These are phyloP conservation scores for Tanacetum coccineum DNA, from an alignment of 129 eudicot species.

Conservation along the genomic window DNA sequence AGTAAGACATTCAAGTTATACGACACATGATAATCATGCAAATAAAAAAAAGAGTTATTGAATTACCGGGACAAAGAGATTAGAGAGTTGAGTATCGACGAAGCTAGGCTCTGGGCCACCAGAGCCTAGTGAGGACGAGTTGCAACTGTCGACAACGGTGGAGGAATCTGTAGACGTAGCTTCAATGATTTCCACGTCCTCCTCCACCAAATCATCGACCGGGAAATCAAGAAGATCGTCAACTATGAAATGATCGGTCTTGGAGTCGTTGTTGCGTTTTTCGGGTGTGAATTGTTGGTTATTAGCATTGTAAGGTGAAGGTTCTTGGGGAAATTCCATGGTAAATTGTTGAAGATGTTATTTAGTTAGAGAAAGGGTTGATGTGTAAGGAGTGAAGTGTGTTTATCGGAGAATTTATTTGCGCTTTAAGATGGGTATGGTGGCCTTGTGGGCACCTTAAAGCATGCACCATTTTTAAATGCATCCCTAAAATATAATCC, in stretches of 20 bases:
- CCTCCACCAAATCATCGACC: conserved; percentile 34
- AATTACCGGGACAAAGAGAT: conserved; percentile 60
- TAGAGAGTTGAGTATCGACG: conserved; percentile 40
- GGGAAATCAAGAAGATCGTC: conserved; percentile 76
- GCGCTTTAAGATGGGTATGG: conserved; percentile 6
- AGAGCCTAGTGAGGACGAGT: conserved; percentile 34
- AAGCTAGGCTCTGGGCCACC: conserved; percentile 36
- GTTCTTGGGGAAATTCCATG: background rate
- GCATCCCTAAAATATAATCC: background rate
- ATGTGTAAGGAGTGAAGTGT: background rate
- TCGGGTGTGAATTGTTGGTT: conserved; percentile 33
- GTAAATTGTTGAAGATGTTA: background rate
- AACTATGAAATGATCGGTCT: conserved; percentile 44
- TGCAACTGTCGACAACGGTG: conserved; percentile 41
- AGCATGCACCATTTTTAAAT: conserved; percentile 33
- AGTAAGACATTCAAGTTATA: background rate
- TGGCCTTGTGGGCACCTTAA: conserved; percentile 31
- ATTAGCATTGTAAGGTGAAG: conserved; percentile 8
- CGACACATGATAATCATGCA: background rate
- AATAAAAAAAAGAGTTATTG: background rate
- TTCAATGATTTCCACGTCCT: conserved; percentile 2
- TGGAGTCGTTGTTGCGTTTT: conserved; percentile 13
- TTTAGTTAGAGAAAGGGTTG: background rate
- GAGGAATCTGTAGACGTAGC: conserved; percentile 32
- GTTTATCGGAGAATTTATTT: conserved; percentile 21